Evolutionary conservation across 495 filamentous ascomycete genomes (phyloP), one percentile per base, ranked within the genome.

Genomic region (Aspergillus avenaceus): DNA sequence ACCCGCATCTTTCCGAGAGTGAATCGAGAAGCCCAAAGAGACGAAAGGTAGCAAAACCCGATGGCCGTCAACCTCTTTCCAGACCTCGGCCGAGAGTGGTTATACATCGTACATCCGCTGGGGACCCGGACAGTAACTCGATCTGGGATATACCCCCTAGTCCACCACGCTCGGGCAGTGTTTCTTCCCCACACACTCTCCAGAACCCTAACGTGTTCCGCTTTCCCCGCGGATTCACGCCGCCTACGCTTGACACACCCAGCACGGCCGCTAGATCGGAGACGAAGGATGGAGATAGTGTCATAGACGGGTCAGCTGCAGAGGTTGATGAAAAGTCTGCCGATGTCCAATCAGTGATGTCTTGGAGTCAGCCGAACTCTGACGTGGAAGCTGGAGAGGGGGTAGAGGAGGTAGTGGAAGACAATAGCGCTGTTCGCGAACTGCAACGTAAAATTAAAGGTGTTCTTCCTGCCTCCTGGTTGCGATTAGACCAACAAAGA

Each of bases 381-480:
- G 49, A 57, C 5, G 21, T 23, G 4, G 53, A 59, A 24, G 50
- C 40, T 5, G 47, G 43, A n/a, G 46, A 28, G 1, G 29, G 28
- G 12, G 49, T 29, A 21, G 25, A 3, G 5, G 45, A 47, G 2
- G 49, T 55, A 40, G 53, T 53, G 11, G 49, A 42, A 1, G 57
- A 69, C 45, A 63, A 68, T 21, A 47, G 50, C 23, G 54, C 50
- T 34, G 62, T 83, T 9, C 56, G 62, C 52, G 60, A 59, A 44
- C 58, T 73, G 13, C 69, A 77, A 32, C 78, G 73, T 37, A 82
- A 69, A 50, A 92, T 92, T 37, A 84, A 83, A 46, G 91, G 91
- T 28, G 90, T 96, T 13, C 77, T 97, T 36, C 91, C 92, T 28
- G 92, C 92, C 5, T 97, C 92, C 3, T 96, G 87, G 85, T 75